phyloP scores from a whole-genome alignment of 2,329 filamentous ascomycete genomes.

The Colletotrichum salicis region DNA sequence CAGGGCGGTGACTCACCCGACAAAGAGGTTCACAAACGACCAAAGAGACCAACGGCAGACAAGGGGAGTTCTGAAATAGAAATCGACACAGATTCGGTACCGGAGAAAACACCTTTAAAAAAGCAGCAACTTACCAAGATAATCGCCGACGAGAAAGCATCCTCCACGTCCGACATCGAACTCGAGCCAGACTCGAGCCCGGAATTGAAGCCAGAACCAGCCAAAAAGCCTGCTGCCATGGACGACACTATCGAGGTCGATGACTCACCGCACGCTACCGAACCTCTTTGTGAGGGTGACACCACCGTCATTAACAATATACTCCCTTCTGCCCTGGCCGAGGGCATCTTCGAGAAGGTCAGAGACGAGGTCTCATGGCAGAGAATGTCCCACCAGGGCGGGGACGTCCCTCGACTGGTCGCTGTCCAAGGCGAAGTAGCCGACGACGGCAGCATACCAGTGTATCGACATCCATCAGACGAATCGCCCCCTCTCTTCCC shows the following conservation, averaged over 20 bases:
- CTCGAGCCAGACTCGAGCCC: constrained; percentile 8
- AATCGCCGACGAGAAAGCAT: neutral
- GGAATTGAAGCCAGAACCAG: neutral
- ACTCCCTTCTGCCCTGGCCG: constrained; percentile 66
- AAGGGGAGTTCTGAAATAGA: too few species aligned
- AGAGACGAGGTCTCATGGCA: constrained; percentile 85
- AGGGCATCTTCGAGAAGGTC: constrained; percentile 75
- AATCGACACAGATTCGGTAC: neutral
- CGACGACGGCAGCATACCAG: constrained; percentile 78
- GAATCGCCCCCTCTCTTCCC: constrained; percentile 81
- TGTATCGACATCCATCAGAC: constrained; percentile 96
- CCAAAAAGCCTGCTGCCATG: neutral
- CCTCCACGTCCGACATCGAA: neutral
- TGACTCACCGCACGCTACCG: neutral
- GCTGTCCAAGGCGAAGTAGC: constrained; percentile 83
- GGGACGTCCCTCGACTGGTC: constrained; percentile 90
- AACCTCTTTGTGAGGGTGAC: constrained; percentile 79
- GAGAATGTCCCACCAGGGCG: constrained; percentile 90
- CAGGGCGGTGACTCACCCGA: constrained; percentile 9
- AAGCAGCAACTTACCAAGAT: neutral
- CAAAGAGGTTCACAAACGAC: constrained; percentile 4
- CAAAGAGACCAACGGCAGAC: neutral
- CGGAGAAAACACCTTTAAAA: neutral
- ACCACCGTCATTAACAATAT: constrained; percentile 79
- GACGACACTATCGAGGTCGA: neutral